Conservation (phyloP, 805 yeast genomes). For the Candida saitoana region DNA sequence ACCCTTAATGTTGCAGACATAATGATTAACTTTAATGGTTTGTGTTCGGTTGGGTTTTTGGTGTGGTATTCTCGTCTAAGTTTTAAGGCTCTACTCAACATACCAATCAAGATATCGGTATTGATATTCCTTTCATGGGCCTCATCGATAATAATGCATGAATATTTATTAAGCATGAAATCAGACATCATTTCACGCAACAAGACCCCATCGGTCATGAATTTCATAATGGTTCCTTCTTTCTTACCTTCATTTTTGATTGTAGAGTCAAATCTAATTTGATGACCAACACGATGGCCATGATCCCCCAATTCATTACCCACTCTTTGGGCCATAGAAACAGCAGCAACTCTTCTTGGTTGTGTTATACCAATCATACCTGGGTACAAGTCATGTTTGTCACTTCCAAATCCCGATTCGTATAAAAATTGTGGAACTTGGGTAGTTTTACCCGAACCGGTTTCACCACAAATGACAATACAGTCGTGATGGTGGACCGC, state of each 20-base stretch:
- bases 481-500: slow-evolving; percentile 90
- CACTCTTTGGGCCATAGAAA: slow-evolving; percentile 84
- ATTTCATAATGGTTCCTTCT: slow-evolving; percentile 65
- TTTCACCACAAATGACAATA: slow-evolving; percentile 91
- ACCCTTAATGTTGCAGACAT: slow-evolving; percentile 98
- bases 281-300: slow-evolving; percentile 68
- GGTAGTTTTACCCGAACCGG: slow-evolving; percentile 98
- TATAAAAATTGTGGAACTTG: slow-evolving; percentile 95
- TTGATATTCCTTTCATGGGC: slow-evolving; percentile 97
- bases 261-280: slow-evolving; percentile 75
- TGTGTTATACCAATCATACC: slow-evolving; percentile 97
- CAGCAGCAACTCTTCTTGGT: slow-evolving; percentile 92
- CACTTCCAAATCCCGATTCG: slow-evolving; percentile 86
- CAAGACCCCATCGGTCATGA: slow-evolving; percentile 94
- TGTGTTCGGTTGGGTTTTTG: slow-evolving; percentile 44
- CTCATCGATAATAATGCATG: slow-evolving; percentile 88
- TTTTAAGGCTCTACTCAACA: slow-evolving; percentile 80
- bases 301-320: slow-evolving; percentile 71
- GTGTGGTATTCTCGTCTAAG: slow-evolving; percentile 55
- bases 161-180: slow-evolving; percentile 73
- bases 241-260: slow-evolving; percentile 45
- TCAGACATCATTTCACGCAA: slow-evolving; percentile 91
- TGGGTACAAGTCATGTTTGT: slow-evolving; percentile 51
- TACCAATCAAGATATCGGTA: slow-evolving; percentile 93
- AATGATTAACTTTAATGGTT: slow-evolving; percentile 75